These are phyloP conservation scores for Heterococcus sp. DNA, from an alignment of 108 stramenopile genomes.

Conservation along the genomic window DNA sequence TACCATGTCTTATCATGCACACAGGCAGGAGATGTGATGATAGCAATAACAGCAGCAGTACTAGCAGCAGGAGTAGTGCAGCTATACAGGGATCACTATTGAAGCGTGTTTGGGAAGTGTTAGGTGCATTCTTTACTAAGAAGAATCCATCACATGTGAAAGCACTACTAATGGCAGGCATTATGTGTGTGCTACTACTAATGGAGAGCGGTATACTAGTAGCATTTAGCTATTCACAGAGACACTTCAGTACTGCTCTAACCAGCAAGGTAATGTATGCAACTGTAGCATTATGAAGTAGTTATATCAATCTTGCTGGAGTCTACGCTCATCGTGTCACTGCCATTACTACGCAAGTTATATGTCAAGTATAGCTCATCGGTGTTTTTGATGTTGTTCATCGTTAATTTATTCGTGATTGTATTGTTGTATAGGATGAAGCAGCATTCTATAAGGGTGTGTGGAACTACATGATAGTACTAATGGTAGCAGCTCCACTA, in stretches of 20 bases:
- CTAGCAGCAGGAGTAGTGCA: background rate
- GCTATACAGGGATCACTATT: background rate
- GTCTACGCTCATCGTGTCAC: too few relatives aligned
- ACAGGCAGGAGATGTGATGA: too few relatives aligned
- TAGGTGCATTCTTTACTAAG: background rate
- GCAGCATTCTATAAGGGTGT: constrained; percentile 38
- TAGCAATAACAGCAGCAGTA: background rate
- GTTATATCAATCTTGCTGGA: too few relatives aligned
- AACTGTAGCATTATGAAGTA: too few relatives aligned
- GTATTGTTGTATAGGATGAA: constrained; percentile 13
- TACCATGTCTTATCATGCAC: too few relatives aligned
- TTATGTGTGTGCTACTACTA: constrained; percentile 14
- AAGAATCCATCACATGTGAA: background rate
- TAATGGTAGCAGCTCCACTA: constrained; percentile 23
- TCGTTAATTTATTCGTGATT: too few relatives aligned
- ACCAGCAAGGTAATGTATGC: constrained; percentile 10
- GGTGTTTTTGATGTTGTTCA: too few relatives aligned
- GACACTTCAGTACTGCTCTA: constrained; percentile 37
- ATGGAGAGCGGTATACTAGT: constrained; percentile 32
- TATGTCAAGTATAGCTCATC: too few relatives aligned
- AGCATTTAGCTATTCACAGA: constrained; percentile 39
- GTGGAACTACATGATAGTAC: constrained; percentile 21
- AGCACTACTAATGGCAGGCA: background rate
- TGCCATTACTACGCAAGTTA: too few relatives aligned
- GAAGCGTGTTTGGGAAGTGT: background rate